Conservation (phyloP, 2,329 filamentous ascomycete species). For the Xylariaceae sp. region DNA sequence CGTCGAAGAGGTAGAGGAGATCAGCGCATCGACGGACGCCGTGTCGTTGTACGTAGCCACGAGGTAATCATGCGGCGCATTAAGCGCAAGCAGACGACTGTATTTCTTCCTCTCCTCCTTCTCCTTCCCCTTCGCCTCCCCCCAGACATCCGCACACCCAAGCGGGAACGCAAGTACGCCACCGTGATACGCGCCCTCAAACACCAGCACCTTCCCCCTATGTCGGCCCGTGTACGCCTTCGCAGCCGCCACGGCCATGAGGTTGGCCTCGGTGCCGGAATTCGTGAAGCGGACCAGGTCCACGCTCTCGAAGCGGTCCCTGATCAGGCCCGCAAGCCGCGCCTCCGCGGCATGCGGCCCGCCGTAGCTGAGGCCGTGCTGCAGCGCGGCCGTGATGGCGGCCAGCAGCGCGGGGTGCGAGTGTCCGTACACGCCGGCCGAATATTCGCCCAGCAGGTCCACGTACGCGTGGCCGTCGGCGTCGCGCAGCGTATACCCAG, state of each 20-base stretch:
- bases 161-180: slow-evolving; percentile 22
- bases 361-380: slow-evolving; percentile 24
- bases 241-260: slow-evolving; percentile 25
- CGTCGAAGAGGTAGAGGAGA: too few species aligned
- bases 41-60: slow-evolving; percentile 68
- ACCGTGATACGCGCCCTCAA: slow-evolving; percentile 28
- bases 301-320: slow-evolving; percentile 17
- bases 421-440: slow-evolving; percentile 70
- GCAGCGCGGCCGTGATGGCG: slow-evolving; percentile 50
- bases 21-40: slow-evolving; percentile 49
- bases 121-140: neutral
- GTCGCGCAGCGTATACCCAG: slow-evolving; percentile 45
- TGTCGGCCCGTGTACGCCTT: slow-evolving; percentile 22
- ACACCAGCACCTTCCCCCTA: slow-evolving; percentile 21
- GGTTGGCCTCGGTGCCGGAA: slow-evolving; percentile 29
- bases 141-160: slow-evolving; percentile 18
- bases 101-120: neutral
- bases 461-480: slow-evolving; percentile 56
- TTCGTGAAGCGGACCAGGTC: slow-evolving; percentile 26
- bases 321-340: slow-evolving; percentile 17
- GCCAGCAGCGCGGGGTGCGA: slow-evolving; percentile 59
- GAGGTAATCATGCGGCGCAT: slow-evolving; percentile 56
- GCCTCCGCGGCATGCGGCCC: slow-evolving; percentile 24
- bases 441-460: slow-evolving; percentile 68
- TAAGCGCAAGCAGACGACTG: slow-evolving; percentile 19